Evolutionary conservation across 352 stramenopile species (phyloP).

Genomic region (Albugo laibachii): DNA sequence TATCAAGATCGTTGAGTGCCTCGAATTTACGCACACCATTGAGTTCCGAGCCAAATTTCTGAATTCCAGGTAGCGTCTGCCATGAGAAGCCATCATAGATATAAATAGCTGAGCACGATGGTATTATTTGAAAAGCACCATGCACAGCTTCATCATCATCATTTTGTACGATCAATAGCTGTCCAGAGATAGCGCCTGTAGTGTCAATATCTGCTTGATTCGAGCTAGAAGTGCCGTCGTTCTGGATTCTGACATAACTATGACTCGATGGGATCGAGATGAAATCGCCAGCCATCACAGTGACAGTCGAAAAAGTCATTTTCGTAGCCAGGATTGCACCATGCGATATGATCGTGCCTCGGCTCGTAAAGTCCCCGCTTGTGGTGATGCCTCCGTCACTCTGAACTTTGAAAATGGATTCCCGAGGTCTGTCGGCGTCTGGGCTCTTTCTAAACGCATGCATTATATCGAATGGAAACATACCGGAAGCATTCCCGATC

Average conservation of each 20-base stretch:
- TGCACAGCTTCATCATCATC: conserved; percentile 31
- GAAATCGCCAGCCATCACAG: conserved; percentile 14
- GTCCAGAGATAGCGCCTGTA: conserved; percentile 19
- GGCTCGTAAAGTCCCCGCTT: conserved; percentile 24
- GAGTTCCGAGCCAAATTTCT: conserved; percentile 39
- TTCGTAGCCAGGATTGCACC: conserved; percentile 29
- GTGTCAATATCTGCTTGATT: conserved; percentile 25
- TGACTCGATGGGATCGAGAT: conserved; percentile 33
- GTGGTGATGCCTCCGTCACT: conserved; percentile 24
- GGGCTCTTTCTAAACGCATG: conserved; percentile 19
- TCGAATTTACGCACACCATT: conserved; percentile 34
- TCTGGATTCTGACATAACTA: conserved; percentile 48
- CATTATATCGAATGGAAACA: conserved; percentile 10
- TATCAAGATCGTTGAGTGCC: conserved; percentile 44
- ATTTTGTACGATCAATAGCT: conserved; percentile 60
- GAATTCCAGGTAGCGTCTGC: conserved; percentile 39
- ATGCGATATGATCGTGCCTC: conserved; percentile 23
- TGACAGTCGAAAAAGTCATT: conserved; percentile 22
- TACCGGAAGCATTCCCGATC: neutral
- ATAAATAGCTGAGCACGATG: conserved; percentile 29
- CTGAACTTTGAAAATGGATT: conserved; percentile 20
- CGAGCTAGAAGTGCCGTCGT: conserved; percentile 14
- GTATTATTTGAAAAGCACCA: conserved; percentile 28
- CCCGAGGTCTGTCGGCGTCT: conserved; percentile 1
- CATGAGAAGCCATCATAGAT: conserved; percentile 41